Conservation (phyloP, 352 stramenopile species). For the Globisporangium polare region DNA sequence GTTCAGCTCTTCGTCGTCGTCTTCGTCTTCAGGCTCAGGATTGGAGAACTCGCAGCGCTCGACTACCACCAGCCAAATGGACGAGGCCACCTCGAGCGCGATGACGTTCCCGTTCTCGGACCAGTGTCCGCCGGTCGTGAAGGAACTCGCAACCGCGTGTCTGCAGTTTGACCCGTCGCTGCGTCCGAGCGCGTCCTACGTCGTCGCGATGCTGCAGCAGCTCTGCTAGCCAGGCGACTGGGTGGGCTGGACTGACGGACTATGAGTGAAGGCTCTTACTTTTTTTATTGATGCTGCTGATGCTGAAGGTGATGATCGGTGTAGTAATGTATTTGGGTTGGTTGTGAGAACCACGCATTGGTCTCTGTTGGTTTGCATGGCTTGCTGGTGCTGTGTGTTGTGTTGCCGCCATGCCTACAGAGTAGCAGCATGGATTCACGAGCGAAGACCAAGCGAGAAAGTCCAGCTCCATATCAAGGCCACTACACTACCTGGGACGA, state of each 20-base stretch:
- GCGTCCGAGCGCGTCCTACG: conserved; percentile 67
- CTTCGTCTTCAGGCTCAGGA: conserved; percentile 17
- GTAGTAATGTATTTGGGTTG: not conserved
- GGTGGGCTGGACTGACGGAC: not conserved
- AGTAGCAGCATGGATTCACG: not conserved
- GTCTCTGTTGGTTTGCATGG: conserved; percentile 15
- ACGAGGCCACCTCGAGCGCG: conserved; percentile 33
- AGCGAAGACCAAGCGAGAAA: not conserved
- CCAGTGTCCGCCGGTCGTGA: conserved; percentile 50
- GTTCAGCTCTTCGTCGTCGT: not conserved
- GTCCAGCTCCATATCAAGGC: not conserved
- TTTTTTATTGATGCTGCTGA: conserved; percentile 6
- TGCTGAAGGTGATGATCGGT: not conserved
- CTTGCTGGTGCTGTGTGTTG: not conserved
- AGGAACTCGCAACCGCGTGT: conserved; percentile 56
- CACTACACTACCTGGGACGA: not conserved
- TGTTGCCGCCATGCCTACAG: not conserved
- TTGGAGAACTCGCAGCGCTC: conserved; percentile 24
- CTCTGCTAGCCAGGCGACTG: conserved; percentile 1
- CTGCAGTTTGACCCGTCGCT: conserved; percentile 68
- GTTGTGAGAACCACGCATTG: not conserved
- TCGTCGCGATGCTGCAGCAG: conserved; percentile 66
- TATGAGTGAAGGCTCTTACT: not conserved
- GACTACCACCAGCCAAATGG: conserved; percentile 22
- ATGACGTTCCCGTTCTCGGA: conserved; percentile 69